A percentile compares a stretch with the other conserved stretches of the same genome.
Evolutionary conservation across 805 yeast species (phyloP).

Genomic region (Yarrowia sp.): DNA sequence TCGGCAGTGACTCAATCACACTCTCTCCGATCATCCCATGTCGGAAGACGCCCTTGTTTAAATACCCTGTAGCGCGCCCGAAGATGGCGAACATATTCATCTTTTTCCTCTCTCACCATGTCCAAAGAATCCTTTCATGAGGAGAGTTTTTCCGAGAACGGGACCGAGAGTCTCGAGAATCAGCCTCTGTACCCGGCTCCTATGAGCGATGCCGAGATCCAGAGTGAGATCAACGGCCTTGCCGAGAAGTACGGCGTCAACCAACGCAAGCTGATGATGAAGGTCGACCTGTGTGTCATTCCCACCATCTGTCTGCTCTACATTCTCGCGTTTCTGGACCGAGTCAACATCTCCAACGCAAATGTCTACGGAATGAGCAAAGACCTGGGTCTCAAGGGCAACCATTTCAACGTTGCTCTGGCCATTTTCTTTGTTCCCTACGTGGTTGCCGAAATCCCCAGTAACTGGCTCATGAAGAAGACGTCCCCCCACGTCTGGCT

Average conservation of each 20-base stretch:
- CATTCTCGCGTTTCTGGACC: slow-evolving; percentile 76
- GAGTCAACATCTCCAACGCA: slow-evolving; percentile 85
- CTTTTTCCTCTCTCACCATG: neutral
- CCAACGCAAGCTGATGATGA: slow-evolving; percentile 64
- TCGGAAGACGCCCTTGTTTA: neutral
- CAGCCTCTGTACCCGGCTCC: slow-evolving; percentile 25
- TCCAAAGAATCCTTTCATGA: slow-evolving; percentile 19
- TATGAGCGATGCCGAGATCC: slow-evolving; percentile 17
- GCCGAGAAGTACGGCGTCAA: slow-evolving; percentile 60
- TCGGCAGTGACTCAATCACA: slow-evolving; percentile 4
- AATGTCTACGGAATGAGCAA: slow-evolving; percentile 69
- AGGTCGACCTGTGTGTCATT: slow-evolving; percentile 70
- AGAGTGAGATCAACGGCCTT: slow-evolving; percentile 46
- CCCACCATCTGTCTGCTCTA: slow-evolving; percentile 80
- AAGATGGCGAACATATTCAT: neutral
- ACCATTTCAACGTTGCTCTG: slow-evolving; percentile 68
- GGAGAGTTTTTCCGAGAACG: slow-evolving; percentile 11
- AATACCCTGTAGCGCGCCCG: neutral
- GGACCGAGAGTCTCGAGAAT: neutral
- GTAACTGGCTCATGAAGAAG: slow-evolving; percentile 65
- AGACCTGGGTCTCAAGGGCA: slow-evolving; percentile 62
- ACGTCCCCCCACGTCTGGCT: slow-evolving; percentile 72
- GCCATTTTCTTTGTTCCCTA: slow-evolving; percentile 78
- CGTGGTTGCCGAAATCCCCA: slow-evolving; percentile 65
- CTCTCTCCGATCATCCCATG: slow-evolving; percentile 1